phyloP scores from a whole-genome alignment of 2,329 filamentous ascomycete species.

The Chaetothyriales sp. region DNA sequence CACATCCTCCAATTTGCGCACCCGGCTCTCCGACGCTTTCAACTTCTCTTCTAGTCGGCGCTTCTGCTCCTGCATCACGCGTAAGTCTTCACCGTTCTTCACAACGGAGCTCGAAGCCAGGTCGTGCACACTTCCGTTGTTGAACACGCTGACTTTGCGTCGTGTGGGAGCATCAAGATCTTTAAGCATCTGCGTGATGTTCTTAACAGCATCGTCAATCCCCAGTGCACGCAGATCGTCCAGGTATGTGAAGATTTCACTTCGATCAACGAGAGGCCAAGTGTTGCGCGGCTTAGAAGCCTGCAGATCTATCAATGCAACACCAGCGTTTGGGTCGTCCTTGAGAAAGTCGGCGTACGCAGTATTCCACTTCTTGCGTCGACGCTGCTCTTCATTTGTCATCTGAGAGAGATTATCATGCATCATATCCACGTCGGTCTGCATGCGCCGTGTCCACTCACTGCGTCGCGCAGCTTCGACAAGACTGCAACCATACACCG shows the following conservation, averaged over 20 bases:
- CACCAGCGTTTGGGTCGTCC: slow-evolving; percentile 20
- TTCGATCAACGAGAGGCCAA: slow-evolving; percentile 64
- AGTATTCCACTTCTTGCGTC: slow-evolving; percentile 75
- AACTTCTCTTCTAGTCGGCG: slow-evolving; percentile 55
- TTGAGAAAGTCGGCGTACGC: slow-evolving; percentile 14
- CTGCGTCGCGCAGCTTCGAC: slow-evolving; percentile 71
- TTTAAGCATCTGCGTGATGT: slow-evolving; percentile 59
- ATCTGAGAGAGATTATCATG: slow-evolving; percentile 87
- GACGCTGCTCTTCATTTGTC: slow-evolving; percentile 80
- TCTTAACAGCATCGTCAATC: slow-evolving; percentile 51
- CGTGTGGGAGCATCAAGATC: slow-evolving; percentile 71
- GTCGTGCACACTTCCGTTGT: slow-evolving; percentile 89
- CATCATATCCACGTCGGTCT: slow-evolving; percentile 67
- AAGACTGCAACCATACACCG: slow-evolving; percentile 77
- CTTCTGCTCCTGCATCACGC: slow-evolving; percentile 71
- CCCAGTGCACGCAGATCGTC: slow-evolving; percentile 48
- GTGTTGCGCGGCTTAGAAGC: slow-evolving; percentile 61
- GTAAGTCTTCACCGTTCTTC: slow-evolving; percentile 65
- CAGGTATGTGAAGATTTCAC: slow-evolving; percentile 63
- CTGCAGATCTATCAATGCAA: slow-evolving; percentile 67
- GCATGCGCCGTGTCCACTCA: slow-evolving; percentile 87
- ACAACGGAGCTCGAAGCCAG: slow-evolving; percentile 76
- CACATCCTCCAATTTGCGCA: slow-evolving; percentile 80
- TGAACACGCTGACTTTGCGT: slow-evolving; percentile 76
- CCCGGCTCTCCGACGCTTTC: slow-evolving; percentile 72